Base-by-base conservation (phyloP, 1,139 yeast genomes). In the Blastobotrys malaysiensis region DNA sequence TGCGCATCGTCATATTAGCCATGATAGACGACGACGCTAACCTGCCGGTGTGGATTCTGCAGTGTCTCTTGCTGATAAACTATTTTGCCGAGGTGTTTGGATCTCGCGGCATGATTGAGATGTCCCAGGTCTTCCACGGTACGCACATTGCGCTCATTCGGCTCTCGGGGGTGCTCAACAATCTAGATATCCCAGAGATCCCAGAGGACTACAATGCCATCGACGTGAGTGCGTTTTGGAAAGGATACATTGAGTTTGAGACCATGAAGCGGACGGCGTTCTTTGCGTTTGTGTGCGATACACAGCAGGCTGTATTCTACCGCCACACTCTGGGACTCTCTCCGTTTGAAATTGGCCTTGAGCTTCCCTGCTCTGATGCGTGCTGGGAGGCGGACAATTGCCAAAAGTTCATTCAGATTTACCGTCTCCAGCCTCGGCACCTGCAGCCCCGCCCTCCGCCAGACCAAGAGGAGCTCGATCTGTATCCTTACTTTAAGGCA, bases 291-390 rank as follows among this genome's bases (percentile, higher is more conserved):
- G 63, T 69, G 2, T 62, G 68, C 45, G 74, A 71, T 52, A 63
- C 71, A n/a, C 71, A 69, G 52, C 67, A 66, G 26, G 69, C 70
- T 7, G 63, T 65, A 2, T 55, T 67, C 7, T 66, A 65, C 52
- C 54, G 64, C 5, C 68, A 66, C 54, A 55, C 63, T 1, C 61
- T 65, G 26, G 61, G 61, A 9, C 46, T 71, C 19, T 69, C 76
- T 1, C 67, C 68, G 0, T 73, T 74, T 62, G 76, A 73, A 50
- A 62, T 74, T 22, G 64, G 73, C 36, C 55, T 75, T 21, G 78
- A 75, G 46, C 60, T 76, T 46, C 79, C 79, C 0, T 75, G 71
- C 46, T 62, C 76, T 0, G 79, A 76, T 58, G 66, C 72, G 3
- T 72, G 74, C 24, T 76, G 79, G 79, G 59, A 63, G 43, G 73